Evolutionary conservation across 352 stramenopile species (phyloP).

Genomic region (Pseudoperonospora humuli): DNA sequence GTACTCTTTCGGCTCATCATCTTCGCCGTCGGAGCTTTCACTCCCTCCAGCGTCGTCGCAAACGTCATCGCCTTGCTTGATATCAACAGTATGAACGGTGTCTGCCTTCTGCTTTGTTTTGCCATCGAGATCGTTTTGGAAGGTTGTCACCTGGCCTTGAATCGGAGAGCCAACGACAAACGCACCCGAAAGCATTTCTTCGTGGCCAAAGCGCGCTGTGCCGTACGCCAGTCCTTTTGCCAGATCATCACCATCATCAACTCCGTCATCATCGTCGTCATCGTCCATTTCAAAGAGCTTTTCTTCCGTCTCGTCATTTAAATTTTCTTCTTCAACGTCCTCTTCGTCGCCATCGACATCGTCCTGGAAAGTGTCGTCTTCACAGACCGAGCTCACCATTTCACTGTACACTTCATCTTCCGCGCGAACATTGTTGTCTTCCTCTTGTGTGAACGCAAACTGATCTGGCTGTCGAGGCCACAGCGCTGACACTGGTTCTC

Average conservation of each 20-base stretch:
- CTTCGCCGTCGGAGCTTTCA: conserved; percentile 32
- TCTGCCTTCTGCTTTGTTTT: conserved; percentile 18
- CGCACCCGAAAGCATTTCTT: conserved; percentile 2
- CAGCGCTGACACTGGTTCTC: conserved; percentile 60
- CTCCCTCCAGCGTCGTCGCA: conserved; percentile 11
- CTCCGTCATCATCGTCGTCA: conserved; percentile 25
- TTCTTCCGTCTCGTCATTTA: conserved; percentile 23
- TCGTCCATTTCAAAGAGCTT: conserved; percentile 66
- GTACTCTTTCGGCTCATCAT: conserved; percentile 44
- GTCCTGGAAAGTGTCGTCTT: conserved; percentile 50
- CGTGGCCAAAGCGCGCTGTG: conserved; percentile 2
- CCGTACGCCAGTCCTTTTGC: conserved; percentile 17
- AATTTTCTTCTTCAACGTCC: conserved; percentile 15
- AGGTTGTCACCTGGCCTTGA: conserved; percentile 19
- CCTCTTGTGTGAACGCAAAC: conserved; percentile 81
- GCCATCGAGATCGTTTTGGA: conserved; percentile 23
- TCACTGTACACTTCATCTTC: conserved; percentile 83
- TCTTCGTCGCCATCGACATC: conserved; percentile 28
- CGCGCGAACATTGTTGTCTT: conserved; percentile 44
- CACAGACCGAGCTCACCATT: conserved; percentile 52
- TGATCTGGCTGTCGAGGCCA: conserved; percentile 76
- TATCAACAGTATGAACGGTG: conserved; percentile 28
- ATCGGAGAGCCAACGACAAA: conserved; percentile 17
- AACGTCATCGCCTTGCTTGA: conserved; percentile 18
- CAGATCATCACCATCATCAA: conserved; percentile 7